phyloP scores from a whole-genome alignment of 108 stramenopile genomes.

The Nitzschia palea region DNA sequence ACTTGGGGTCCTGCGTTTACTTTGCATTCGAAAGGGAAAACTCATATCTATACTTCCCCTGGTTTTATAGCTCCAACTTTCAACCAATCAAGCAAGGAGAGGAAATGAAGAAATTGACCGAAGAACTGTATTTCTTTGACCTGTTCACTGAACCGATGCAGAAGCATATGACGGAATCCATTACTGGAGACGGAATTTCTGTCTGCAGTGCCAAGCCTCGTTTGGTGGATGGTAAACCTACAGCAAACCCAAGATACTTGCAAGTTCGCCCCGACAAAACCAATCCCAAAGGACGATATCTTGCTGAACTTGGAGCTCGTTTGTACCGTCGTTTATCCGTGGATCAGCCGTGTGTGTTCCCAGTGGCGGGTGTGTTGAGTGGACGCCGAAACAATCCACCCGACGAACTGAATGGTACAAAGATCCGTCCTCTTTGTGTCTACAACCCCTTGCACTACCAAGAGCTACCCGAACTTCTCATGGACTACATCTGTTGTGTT shows the following conservation, averaged over 20 bases:
- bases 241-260: conserved; percentile 58
- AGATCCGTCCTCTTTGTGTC: conserved; percentile 54
- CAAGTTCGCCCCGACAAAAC: conserved; percentile 57
- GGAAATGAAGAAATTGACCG: conserved; percentile 53
- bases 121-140: conserved; percentile 55
- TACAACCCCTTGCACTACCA: conserved; percentile 64
- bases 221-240: conserved; percentile 44
- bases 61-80: conserved; percentile 42
- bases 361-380: conserved; percentile 55
- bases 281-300: conserved; percentile 39
- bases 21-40: no score
- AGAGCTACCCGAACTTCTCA: conserved; percentile 58
- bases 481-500: conserved; percentile 59
- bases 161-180: conserved; percentile 52
- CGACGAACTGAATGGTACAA: conserved; percentile 52
- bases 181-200: conserved; percentile 21
- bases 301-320: conserved; percentile 56
- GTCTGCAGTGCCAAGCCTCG: conserved; percentile 60
- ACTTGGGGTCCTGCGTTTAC: no score
- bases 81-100: conserved; percentile 44
- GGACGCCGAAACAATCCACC: conserved; percentile 62
- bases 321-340: conserved; percentile 48
- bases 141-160: conserved; percentile 60
- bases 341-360: conserved; percentile 49
- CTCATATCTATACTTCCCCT: not conserved